Conservation (phyloP, 345 rosid genomes). For the Brassica incana region DNA sequence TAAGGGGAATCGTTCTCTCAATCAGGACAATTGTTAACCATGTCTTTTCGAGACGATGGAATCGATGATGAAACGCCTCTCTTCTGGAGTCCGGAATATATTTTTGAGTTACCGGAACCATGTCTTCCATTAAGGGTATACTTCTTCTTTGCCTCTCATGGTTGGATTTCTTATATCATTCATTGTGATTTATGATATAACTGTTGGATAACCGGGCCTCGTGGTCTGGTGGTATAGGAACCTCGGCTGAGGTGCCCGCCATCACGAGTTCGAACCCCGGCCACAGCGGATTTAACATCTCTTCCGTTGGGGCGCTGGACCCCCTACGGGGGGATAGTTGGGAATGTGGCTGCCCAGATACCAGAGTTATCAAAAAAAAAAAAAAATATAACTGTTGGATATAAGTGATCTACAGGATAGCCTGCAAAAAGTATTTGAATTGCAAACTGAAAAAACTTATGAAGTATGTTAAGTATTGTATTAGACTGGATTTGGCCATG, state of each 20-base stretch:
- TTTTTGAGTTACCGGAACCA: background rate
- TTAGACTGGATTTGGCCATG: background rate
- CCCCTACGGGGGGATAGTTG: no score
- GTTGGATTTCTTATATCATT: background rate
- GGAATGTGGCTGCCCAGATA: no score
- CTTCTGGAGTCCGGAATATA: background rate
- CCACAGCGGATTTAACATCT: no score
- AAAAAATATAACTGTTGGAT: background rate
- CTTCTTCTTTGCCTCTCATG: background rate
- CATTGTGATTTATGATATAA: background rate
- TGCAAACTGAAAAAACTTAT: background rate
- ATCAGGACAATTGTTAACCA: background rate
- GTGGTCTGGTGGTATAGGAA: no score
- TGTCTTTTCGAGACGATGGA: background rate
- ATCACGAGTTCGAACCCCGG: no score
- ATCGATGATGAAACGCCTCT: background rate
- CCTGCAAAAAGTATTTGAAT: background rate
- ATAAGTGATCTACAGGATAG: background rate
- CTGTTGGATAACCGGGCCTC: background rate
- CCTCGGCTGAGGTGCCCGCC: no score
- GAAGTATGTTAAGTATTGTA: background rate
- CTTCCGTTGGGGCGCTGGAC: no score
- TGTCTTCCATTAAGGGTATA: background rate
- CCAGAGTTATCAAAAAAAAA: no score
- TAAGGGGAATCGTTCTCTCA: background rate